phyloP scores from a whole-genome alignment of 441 rosid species.

The Pelargonium fulgidum region DNA sequence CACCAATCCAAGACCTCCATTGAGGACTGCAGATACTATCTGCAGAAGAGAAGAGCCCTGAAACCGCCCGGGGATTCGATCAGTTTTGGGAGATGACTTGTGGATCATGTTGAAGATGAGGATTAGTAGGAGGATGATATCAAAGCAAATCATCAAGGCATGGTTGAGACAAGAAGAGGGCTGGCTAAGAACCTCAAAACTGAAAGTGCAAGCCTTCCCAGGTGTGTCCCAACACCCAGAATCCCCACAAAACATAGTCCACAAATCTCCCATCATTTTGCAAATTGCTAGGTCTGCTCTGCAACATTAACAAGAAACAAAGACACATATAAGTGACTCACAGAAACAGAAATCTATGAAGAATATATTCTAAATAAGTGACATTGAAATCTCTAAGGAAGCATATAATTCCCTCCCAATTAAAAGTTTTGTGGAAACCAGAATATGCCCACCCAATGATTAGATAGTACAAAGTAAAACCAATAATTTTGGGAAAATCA shows the following conservation, averaged over 20 bases:
- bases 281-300: neutral
- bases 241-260: slow-evolving; percentile 54
- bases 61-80: slow-evolving; percentile 23
- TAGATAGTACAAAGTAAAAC: neutral
- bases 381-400: neutral
- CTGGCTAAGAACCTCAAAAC: neutral
- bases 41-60: slow-evolving; percentile 35
- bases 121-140: slow-evolving; percentile 41
- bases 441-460: too few relatives aligned
- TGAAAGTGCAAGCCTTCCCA: slow-evolving; percentile 25
- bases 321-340: neutral
- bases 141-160: slow-evolving; percentile 44
- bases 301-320: neutral
- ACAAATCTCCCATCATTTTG: slow-evolving; percentile 34
- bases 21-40: slow-evolving; percentile 47
- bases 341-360: neutral
- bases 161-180: slow-evolving; percentile 49
- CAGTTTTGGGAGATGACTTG: slow-evolving; percentile 36
- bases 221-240: slow-evolving; percentile 26
- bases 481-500: neutral
- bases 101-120: slow-evolving; percentile 40
- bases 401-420: neutral
- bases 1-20: slow-evolving; percentile 59
- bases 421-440: too few relatives aligned
- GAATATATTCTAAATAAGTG: neutral